Conservation (phyloP, 192 early-diverging fungal species). For the Chytriomyces confervae region DNA sequence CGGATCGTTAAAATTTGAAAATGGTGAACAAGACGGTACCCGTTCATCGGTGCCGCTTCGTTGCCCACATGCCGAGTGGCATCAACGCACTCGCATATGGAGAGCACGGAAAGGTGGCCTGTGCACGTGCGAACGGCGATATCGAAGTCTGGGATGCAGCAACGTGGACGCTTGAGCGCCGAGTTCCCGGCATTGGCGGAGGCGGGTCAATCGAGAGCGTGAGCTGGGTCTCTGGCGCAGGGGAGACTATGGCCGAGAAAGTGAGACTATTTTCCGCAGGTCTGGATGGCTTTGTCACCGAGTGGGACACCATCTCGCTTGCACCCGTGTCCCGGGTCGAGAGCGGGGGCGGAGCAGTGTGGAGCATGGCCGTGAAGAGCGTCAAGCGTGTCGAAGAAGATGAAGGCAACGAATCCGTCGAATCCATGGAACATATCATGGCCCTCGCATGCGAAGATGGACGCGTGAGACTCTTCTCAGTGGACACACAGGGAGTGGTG, state of each 20-base stretch:
- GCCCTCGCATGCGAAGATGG: slow-evolving; percentile 96
- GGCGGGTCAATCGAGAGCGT: slow-evolving; percentile 75
- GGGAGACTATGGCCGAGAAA: slow-evolving; percentile 39
- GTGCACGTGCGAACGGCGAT: slow-evolving; percentile 89
- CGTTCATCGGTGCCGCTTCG: slow-evolving; percentile 70
- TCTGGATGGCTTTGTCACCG: slow-evolving; percentile 80
- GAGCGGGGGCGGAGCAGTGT: slow-evolving; percentile 89
- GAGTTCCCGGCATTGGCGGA: slow-evolving; percentile 78
- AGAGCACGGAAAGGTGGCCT: slow-evolving; percentile 60
- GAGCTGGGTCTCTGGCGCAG: slow-evolving; percentile 61
- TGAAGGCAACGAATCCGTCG: slow-evolving; percentile 54
- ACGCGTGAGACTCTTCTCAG: slow-evolving; percentile 83
- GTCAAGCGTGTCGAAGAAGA: slow-evolving; percentile 29
- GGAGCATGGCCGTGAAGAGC: slow-evolving; percentile 85
- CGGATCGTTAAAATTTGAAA: neutral
- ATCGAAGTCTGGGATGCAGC: slow-evolving; percentile 90
- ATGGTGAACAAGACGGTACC: neutral
- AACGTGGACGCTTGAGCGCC: slow-evolving; percentile 80
- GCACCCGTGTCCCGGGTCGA: slow-evolving; percentile 64
- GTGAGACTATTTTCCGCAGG: slow-evolving; percentile 88
- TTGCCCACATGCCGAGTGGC: slow-evolving; percentile 82
- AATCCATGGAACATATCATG: slow-evolving; percentile 46
- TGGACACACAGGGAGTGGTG: slow-evolving; percentile 65
- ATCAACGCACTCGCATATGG: slow-evolving; percentile 77
- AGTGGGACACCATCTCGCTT: slow-evolving; percentile 78